Evolutionary conservation across 1,284 basidiomycete genomes (phyloP).

Genomic region (Irpex sp.): DNA sequence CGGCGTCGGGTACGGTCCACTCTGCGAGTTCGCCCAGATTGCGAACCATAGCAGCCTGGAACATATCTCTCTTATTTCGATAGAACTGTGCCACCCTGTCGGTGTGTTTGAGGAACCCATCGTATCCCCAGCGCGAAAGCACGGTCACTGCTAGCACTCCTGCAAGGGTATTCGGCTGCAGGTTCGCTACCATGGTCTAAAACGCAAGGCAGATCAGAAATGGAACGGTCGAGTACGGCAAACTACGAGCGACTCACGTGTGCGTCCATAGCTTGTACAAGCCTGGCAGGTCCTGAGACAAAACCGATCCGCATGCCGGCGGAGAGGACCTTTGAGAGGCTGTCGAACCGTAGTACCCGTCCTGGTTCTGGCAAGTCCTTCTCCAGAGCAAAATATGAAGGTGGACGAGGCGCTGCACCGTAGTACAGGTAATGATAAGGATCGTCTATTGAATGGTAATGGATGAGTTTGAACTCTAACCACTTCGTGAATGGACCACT

Average conservation of each 20-base stretch:
- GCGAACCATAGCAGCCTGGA: conserved; percentile 72
- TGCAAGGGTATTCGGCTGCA: conserved; percentile 77
- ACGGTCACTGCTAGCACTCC: conserved; percentile 75
- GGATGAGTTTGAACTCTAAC: not conserved
- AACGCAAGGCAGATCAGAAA: conserved; percentile 10
- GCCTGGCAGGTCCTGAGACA: conserved; percentile 71
- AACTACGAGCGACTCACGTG: conserved; percentile 43
- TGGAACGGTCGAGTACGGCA: conserved; percentile 13
- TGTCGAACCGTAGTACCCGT: conserved; percentile 84
- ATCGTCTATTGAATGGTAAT: conserved; percentile 50
- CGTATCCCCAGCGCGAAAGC: conserved; percentile 74
- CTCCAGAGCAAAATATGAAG: conserved; percentile 82
- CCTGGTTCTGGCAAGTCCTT: conserved; percentile 56
- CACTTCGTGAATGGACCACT: conserved; percentile 4
- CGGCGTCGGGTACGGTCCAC: conserved; percentile 85
- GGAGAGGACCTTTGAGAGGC: conserved; percentile 85
- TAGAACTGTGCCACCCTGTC: conserved; percentile 78
- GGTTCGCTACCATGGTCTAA: conserved; percentile 68
- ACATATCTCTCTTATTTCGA: conserved; percentile 71
- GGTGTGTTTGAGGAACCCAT: conserved; percentile 77
- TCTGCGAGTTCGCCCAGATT: conserved; percentile 76
- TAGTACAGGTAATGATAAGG: conserved; percentile 78
- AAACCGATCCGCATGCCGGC: conserved; percentile 83
- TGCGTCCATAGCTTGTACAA: conserved; percentile 75
- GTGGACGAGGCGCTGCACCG: conserved; percentile 56